Base-by-base conservation (phyloP, 148 eudicot genomes). In the Rhododendron mucronatum region DNA sequence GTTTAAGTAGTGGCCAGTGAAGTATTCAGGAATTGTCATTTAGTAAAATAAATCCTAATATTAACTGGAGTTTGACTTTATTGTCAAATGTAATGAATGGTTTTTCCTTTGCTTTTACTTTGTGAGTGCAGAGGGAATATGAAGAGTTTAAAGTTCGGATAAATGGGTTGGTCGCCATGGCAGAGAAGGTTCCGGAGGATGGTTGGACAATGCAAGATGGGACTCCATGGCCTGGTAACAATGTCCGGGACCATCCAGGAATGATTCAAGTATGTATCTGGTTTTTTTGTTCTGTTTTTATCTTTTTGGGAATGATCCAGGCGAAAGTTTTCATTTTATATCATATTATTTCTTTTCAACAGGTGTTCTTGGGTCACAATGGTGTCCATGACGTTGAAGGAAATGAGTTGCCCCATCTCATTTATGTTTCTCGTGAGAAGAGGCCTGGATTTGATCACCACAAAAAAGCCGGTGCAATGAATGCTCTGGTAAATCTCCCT, bases 121-220 rank as follows among this genome's bases (percentile, higher is more conserved):
- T 71, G 39, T 82, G 83, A 87, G 30, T 89, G 74, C 93, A 96
- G 98, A 96, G 98, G 90, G 99, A 95, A 41, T 96, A 96, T 82
- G 99, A 96, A 71, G 97, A 94, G 86, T 96, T 96, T 80, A 96
- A 95, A 92, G 87, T 96, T 61, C 91, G 93, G 85, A 94, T 96
- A 86, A 96, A 96, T 90, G 91, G 97, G 76, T 77, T 96, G 86
- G 99, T 96, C 35, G 88, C 96, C 57, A 93, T 87, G 86, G 95
- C 98, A n/a, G 92, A 92, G 85, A 96, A 96, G 87, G 97, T 96
- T 91, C 99, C 99, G 1, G 99, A 96, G 85, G 98, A 96, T 67
- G 98, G 98, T 41, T 96, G 98, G 98, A 94, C 98, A 37, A 96
- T 96, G 98, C 98, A 94, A 85, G 99, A 96, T 81, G 99, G 99